Conservation (phyloP, 208 protist genomes). For the Acanthamoeba rhysodes region DNA sequence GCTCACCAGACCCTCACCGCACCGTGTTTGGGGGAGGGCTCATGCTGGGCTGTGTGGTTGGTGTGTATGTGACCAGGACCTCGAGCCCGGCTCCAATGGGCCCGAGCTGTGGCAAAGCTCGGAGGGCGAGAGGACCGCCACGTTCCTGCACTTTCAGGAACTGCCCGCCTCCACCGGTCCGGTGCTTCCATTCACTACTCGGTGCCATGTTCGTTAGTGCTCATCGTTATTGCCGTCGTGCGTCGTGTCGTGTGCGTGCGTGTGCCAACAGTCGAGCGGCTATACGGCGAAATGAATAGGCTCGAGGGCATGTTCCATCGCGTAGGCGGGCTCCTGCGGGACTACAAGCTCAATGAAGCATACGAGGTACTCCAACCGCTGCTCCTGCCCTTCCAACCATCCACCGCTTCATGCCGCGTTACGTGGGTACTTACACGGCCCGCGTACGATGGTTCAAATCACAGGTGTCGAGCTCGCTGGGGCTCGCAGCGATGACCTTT, state of each 20-base stretch:
- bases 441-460: too few relatives aligned
- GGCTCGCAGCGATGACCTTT: conserved; percentile 1
- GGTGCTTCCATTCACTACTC: background rate
- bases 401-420: background rate
- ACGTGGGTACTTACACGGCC: too few relatives aligned
- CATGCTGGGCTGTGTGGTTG: background rate
- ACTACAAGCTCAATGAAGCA: conserved; percentile 15
- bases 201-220: background rate
- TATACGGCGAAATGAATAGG: conserved; percentile 32
- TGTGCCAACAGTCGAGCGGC: background rate
- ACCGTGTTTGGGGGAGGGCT: too few relatives aligned
- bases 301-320: conserved; percentile 13
- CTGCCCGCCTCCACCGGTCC: background rate
- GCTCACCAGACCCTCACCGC: background rate
- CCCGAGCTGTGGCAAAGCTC: background rate
- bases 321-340: background rate
- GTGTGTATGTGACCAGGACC: background rate
- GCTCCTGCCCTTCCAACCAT: background rate
- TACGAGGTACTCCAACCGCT: background rate
- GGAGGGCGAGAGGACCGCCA: background rate
- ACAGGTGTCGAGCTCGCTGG: background rate
- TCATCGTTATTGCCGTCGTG: too few relatives aligned
- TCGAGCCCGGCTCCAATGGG: background rate
- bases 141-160: background rate
- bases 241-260: background rate